phyloP scores from a whole-genome alignment of 2,329 filamentous ascomycete species.

The Macroventuria anomochaeta region DNA sequence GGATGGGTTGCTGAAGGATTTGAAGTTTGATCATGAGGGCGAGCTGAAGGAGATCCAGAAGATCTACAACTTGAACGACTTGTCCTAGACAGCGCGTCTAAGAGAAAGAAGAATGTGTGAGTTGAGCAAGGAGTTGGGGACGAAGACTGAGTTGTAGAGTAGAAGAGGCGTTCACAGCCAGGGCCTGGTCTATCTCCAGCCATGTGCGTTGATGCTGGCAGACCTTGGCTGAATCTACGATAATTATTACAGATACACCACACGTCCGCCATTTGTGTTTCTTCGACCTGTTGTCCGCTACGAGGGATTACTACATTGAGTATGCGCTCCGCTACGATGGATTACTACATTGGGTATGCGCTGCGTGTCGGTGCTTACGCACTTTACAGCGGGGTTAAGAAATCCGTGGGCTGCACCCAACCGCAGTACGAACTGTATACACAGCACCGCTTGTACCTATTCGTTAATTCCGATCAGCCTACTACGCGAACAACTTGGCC shows the following conservation, averaged over 20 bases:
- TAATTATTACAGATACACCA: neutral
- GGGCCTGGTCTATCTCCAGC: neutral
- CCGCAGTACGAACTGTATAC: neutral
- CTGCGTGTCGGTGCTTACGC: neutral
- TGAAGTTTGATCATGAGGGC: slow-evolving; percentile 67
- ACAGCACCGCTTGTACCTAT: neutral
- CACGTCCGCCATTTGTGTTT: neutral
- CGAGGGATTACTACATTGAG: neutral
- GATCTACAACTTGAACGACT: slow-evolving; percentile 62
- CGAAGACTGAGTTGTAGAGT: slow-evolving; percentile 1
- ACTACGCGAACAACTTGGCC: neutral
- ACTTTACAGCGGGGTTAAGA: neutral
- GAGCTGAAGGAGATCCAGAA: slow-evolving; percentile 66
- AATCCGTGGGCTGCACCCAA: too few relatives aligned
- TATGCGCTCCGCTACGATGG: neutral
- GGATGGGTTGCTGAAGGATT: slow-evolving; percentile 70
- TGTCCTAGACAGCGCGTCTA: slow-evolving; percentile 6
- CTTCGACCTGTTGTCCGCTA: neutral
- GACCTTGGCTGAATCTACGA: neutral
- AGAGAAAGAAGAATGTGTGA: neutral
- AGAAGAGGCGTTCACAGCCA: neutral
- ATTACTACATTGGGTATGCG: neutral
- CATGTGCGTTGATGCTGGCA: neutral
- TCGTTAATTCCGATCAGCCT: neutral
- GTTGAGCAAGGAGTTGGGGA: slow-evolving; percentile 13